Base-by-base conservation (phyloP, 164 flowering plant species). In the Protea cynaroides region DNA sequence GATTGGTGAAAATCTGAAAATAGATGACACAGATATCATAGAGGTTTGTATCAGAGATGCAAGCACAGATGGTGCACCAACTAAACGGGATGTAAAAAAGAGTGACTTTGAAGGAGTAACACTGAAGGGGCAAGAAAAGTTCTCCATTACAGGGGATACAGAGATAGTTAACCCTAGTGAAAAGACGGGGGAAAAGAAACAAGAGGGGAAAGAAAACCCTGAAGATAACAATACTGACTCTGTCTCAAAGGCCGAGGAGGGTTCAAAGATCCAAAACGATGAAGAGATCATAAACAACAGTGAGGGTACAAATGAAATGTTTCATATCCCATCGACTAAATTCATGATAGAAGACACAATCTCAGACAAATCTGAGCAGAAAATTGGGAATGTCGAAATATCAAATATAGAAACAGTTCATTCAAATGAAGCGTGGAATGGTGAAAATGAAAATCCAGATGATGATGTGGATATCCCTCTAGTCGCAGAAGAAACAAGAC, bases 131-230 rank as follows among this genome's bases (percentile, higher is more conserved):
- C 12, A 54, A 49, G 68, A 67, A 23, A 50, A 29, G 25, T 55
- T 36, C 22, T 40, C 25, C 52, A 57, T 52, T 60, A 7, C 34
- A 19, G 59, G 13, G 25, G 38, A 2, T 14, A 55, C 60, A 12
- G 55, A 63, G 64, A 61, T 67, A 58, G 34, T 24, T 22, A 15
- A 21, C 29, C 25, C 21, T 58, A 65, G 44, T 59, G 74, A 71
- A 69, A 61, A 58, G 10, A 66, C 12, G 46, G 65, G 25, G 14
- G 12, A 50, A 34, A 70, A 65, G 22, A 67, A 58, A 65, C 19
- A 52, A 10, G 68, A 59, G 44, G 70, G 22, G 69, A 69, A 69
- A 15, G 29, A 68, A 29, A 52, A 18, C 64, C 56, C 43, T 19
- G 12, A 40, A 46, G 62, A 67, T 19, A 58, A 44, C 43, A 25